Conservation (phyloP, 1,284 basidiomycete genomes). For the Cystobasidiaceae sp. region DNA sequence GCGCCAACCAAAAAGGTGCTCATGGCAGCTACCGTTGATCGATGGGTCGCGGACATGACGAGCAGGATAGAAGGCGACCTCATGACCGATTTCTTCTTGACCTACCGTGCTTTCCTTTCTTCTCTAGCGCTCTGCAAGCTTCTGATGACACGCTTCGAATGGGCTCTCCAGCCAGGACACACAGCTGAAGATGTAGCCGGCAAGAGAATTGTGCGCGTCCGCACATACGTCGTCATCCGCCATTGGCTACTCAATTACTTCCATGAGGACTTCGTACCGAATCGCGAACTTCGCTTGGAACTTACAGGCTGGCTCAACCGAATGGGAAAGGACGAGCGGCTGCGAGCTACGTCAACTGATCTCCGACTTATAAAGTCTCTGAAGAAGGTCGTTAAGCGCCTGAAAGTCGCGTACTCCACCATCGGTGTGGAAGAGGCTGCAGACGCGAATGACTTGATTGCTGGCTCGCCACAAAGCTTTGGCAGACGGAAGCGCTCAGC, state of each 20-base stretch:
- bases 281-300: conserved; percentile 63
- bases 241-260: conserved; percentile 85
- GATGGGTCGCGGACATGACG: conserved; percentile 82
- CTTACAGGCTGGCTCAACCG: conserved; percentile 73
- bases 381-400: conserved; percentile 59
- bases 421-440: background rate
- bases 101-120: conserved; percentile 72
- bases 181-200: conserved; percentile 51
- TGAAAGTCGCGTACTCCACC: conserved; percentile 27
- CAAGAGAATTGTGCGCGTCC: conserved; percentile 68
- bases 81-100: conserved; percentile 72
- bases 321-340: conserved; percentile 61
- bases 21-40: conserved; percentile 77
- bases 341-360: conserved; percentile 60
- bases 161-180: conserved; percentile 52
- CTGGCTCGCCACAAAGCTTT: no score
- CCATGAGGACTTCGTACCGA: conserved; percentile 74
- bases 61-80: conserved; percentile 75
- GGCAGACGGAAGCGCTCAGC: no score
- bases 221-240: conserved; percentile 77
- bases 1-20: conserved; percentile 49
- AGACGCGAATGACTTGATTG: background rate
- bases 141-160: conserved; percentile 75
- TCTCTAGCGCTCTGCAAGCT: conserved; percentile 69
- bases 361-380: conserved; percentile 71